phyloP scores from a whole-genome alignment of 164 flowering plant species.

The Sedum album region DNA sequence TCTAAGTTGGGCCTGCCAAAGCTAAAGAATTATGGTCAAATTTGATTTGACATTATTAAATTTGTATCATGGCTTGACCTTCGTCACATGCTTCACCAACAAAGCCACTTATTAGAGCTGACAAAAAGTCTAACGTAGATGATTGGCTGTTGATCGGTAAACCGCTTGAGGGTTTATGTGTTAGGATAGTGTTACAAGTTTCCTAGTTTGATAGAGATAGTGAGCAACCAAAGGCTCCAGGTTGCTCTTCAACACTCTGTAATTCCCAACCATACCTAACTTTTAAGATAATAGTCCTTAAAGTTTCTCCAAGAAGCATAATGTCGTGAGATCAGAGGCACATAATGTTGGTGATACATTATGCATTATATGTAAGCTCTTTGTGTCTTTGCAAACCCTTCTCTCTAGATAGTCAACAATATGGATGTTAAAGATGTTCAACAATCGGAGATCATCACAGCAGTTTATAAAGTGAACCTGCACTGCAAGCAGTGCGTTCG shows the following conservation, averaged over 20 bases:
- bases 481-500: constrained; percentile 64
- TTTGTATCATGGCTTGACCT: too few species aligned
- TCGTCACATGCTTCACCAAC: too few species aligned
- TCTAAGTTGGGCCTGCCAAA: too few species aligned
- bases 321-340: background rate
- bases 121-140: too few species aligned
- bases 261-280: constrained; percentile 1
- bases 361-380: background rate
- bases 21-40: too few species aligned
- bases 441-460: constrained; percentile 26
- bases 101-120: too few species aligned
- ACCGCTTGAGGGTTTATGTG: too few species aligned
- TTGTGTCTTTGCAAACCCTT: background rate
- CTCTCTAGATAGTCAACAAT: background rate
- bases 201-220: constrained; percentile 3
- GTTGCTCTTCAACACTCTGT: background rate
- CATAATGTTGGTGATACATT: background rate
- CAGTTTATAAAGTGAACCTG: constrained; percentile 51
- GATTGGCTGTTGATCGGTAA: too few species aligned
- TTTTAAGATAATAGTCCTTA: background rate
- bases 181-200: constrained; percentile 6
- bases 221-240: background rate
- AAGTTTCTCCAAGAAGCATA: background rate
- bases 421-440: constrained; percentile 14
- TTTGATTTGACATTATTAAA: too few species aligned